Base-by-base conservation (phyloP, 805 yeast genomes). In the Pichia rugopelliculosa region DNA sequence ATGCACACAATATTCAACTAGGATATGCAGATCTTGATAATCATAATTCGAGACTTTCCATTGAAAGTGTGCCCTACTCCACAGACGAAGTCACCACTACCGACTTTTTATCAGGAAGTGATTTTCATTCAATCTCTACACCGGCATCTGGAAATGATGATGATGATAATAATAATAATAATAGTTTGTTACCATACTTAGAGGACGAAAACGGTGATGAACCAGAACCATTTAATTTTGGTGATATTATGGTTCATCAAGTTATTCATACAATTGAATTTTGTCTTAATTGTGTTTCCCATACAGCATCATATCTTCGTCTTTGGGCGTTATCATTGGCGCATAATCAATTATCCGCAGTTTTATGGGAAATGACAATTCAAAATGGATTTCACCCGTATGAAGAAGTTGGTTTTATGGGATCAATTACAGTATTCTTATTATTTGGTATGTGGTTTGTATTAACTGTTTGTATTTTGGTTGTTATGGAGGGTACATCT, bases 401-500 rank as follows among this genome's bases (percentile, higher is more conserved):
- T 46, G 77, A 79, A 3, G 59, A 68, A 25, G 69, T 75, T 6
- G 87, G 87, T 0, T 53, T 69, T 24, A 54, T 63, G 18, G 87
- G 87, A 9, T 76, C 79, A 7, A 48, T 77, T 36, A 74, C 75
- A 75, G 75, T 81, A 2, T 79, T 82, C 18, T 61, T 77, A 24
- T 64, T 84, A 46, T 84, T 83, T 67, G 85, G 80, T 26, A 75
- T 83, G 79, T 84, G 90, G 90, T 83, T 84, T 62, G 74, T 76
- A 7, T 69, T 84, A 55, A 82, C 89, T 0, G 82, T 80, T 36
- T 74, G 79, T 55, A 80, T 84, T 38, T 68, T 84, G 60, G 89
- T 84, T 42, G 70, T 81, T 42, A 84, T 84, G 90, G 90, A 84
- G 66, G 90, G 90, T 48, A 84, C 89, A 0, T 81, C 87, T n/a